Conservation (phyloP, 2,329 filamentous ascomycete genomes). For the Xylariaceae sp. region DNA sequence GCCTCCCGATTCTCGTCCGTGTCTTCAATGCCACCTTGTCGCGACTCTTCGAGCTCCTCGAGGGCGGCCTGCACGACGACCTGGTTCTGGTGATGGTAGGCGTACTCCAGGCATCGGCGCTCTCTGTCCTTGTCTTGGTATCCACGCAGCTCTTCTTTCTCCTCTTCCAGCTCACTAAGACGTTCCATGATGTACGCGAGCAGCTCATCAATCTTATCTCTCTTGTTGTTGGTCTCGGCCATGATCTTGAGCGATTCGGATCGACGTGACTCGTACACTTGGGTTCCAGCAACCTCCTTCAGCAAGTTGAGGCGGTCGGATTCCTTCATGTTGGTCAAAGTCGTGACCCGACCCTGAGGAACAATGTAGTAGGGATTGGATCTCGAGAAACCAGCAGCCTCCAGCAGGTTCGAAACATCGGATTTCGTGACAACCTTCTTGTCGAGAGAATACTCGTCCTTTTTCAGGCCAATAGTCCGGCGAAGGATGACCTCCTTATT, state of each 20-base stretch:
- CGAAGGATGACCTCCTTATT: conserved; percentile 86
- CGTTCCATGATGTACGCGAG: conserved; percentile 88
- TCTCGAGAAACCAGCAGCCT: conserved; percentile 91
- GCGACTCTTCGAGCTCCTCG: conserved; percentile 72
- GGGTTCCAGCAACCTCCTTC: conserved; percentile 97
- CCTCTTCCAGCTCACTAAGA: conserved; percentile 82
- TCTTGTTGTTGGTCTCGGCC: conserved; percentile 91
- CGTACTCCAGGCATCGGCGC: conserved; percentile 86
- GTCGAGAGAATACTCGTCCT: conserved; percentile 97
- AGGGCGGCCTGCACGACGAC: conserved; percentile 68
- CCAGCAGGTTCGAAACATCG: conserved; percentile 90
- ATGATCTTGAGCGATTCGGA: conserved; percentile 94
- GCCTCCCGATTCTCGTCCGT: conserved; percentile 72
- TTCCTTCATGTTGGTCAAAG: conserved; percentile 98
- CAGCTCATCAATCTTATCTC: conserved; percentile 87
- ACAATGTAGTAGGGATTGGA: conserved; percentile 99
- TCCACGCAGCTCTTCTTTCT: conserved; percentile 89
- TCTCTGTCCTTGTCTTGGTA: conserved; percentile 95
- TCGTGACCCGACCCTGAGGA: conserved; percentile 90
- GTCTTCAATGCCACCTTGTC: conserved; percentile 75
- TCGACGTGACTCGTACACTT: conserved; percentile 89
- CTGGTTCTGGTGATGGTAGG: conserved; percentile 86
- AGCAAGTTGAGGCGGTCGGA: conserved; percentile 79
- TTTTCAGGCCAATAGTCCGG: conserved; percentile 92
- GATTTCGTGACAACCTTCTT: conserved; percentile 92